Base-by-base conservation (phyloP, 2,329 filamentous ascomycete genomes). In the Lithohypha guttulata region DNA sequence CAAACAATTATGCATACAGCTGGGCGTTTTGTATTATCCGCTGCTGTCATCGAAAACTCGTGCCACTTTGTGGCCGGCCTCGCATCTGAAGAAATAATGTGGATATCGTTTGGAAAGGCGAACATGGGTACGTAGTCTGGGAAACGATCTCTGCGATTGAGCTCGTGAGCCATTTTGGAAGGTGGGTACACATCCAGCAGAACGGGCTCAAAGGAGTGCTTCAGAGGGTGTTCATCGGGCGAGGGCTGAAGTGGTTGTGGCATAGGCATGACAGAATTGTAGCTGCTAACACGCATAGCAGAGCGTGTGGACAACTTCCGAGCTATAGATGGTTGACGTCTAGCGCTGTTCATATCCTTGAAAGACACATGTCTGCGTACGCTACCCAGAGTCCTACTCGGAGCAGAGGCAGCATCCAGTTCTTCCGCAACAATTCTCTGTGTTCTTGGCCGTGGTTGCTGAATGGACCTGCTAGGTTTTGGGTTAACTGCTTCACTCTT, bases 91-190 rank as follows among this genome's bases (percentile, higher is more conserved):
- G 91, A 95, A 7, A 96, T 84, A 37, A 98, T 91, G 47, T 86
- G 86, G 52, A 98, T 91, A 59, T 98, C 91, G 60, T 96, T 95
- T 31, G 91, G 91, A 54, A 96, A 98, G 39, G 91, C 87, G 61
- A 98, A 98, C 91, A 98, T 96, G 41, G 91, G 91, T 13, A 98
- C 85, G 54, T 95, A 98, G 57, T 98, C 91, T 1, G 91, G 91
- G 55, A 98, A 96, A 42, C 75, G 79, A 39, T 85, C 86, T 54
- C 91, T 74, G 53, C 81, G 73, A 51, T 83, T 76, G 36, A 81
- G 62, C 51, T 95, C 87, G 42, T 94, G 86, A 15, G 77, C 70
- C 55, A 85, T 81, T 48, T 77, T 75, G 57, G 85, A 84, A 11
- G 85, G 81, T 6, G 91, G 91, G 53, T 96, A 96, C 59, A 87